Conservation (phyloP, 768 basidiomycete genomes). For the Lepiota brunneoincarnata region DNA sequence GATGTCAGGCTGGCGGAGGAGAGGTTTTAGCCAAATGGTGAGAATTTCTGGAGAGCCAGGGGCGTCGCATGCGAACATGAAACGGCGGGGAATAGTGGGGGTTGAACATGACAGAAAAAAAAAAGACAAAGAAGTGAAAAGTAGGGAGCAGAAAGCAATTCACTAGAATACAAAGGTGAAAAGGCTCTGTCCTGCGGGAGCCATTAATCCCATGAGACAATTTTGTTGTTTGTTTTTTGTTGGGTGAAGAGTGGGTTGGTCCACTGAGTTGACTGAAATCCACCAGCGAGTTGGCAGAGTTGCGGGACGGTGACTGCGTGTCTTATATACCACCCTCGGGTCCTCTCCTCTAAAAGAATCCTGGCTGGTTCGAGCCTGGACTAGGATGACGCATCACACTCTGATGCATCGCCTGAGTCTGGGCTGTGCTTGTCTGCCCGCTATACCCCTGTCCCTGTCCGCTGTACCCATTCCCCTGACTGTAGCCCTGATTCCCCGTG, state of each 20-base stretch:
- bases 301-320: too few relatives aligned
- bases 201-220: not conserved
- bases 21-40: too few relatives aligned
- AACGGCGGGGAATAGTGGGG: not conserved
- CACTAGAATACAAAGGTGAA: not conserved
- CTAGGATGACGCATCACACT: constrained; percentile 84
- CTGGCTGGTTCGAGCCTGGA: constrained; percentile 42
- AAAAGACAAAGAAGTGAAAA: constrained; percentile 10
- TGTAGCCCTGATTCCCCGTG: constrained; percentile 2
- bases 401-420: constrained; percentile 78
- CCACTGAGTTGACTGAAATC: too few relatives aligned
- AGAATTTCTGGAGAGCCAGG: too few relatives aligned
- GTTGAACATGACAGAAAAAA: not conserved
- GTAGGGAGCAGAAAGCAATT: constrained; percentile 4
- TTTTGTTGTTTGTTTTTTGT: not conserved
- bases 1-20: too few relatives aligned
- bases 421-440: constrained; percentile 29
- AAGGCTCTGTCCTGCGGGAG: constrained; percentile 1
- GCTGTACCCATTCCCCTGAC: constrained; percentile 35
- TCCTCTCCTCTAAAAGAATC: constrained; percentile 1
- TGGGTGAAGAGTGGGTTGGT: too few relatives aligned
- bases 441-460: constrained; percentile 24
- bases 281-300: too few relatives aligned
- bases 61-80: constrained; percentile 1
- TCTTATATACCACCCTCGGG: not conserved